Base-by-base conservation (phyloP, 805 yeast genomes). In the Debaryomyces hansenii region DNA sequence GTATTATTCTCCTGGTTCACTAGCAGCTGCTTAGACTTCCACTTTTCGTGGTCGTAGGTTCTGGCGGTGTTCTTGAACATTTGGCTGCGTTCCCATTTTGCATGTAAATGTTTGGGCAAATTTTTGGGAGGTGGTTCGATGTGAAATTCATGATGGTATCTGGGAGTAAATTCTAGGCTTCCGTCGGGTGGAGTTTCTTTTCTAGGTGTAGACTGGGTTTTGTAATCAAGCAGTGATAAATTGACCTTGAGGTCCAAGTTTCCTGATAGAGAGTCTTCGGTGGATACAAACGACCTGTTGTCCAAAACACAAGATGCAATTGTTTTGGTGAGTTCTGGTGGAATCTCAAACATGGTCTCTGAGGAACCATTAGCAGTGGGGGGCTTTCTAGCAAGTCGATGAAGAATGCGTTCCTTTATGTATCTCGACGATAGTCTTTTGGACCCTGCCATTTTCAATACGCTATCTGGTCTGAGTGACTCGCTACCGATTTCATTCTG, bases 71-170 rank as follows among this genome's bases (percentile, higher is more conserved):
- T 51, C 41, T 51, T 50, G 33, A 55, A 36, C 51, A 53, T 51
- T 41, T 55, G 57, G 9, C 54, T 56, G 40, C 60, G 51, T 40
- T 56, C 56, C 57, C 57, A 55, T 46, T 56, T 56, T 1, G 46
- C 49, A 37, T 50, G 48, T 8, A 42, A 20, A 4, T 46, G 41
- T 20, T 47, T 48, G n/a, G 58, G 55, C 4, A 51, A 40, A 9
- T 18, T 24, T 24, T 48, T 39, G 2, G 57, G 54, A 15, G 58
- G 58, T 5, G 45, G 36, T 7, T 35, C 40, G 5, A 50, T 27
- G 15, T 41, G 29, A 35, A 48, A 55, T 9, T 54, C 49, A 38
- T 53, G 55, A 14, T 51, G 40, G 20, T 45, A 46, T 16, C 36
- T 32, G 11, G 46, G 43, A 4, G 42, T 27, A 20, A 28, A 41